A percentile compares a stretch with the other conserved stretches of the same genome.
These are phyloP conservation scores for Ascocoryne sarcoides DNA, from an alignment of 2,329 filamentous ascomycete species.

Conservation along the genomic window DNA sequence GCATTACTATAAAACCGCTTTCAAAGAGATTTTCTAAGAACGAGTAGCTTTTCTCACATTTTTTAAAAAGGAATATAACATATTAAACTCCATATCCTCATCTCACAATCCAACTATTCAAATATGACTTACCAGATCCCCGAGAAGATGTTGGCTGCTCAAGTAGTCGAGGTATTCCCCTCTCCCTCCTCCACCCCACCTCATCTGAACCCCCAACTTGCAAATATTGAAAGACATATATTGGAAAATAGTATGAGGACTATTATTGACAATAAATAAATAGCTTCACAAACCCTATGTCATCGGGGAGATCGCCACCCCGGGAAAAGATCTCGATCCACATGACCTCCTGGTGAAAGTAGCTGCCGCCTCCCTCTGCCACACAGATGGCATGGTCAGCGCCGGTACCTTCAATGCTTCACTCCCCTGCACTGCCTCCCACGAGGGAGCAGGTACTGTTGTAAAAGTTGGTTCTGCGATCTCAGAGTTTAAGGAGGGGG, in stretches of 20 bases:
- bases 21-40: no score
- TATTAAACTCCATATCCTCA: not conserved
- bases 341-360: conserved; percentile 45
- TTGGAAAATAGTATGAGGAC: no score
- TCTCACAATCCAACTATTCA: not conserved
- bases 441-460: conserved; percentile 26
- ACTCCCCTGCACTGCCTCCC: conserved; percentile 44
- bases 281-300: conserved; percentile 46
- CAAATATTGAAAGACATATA: no score
- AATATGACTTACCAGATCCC: conserved; percentile 28
- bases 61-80: no score
- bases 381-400: conserved; percentile 51
- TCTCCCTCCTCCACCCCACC: not conserved
- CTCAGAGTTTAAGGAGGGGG: conserved; percentile 26
- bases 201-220: no score
- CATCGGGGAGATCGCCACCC: conserved; percentile 39
- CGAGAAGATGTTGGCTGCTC: conserved; percentile 38
- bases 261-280: not conserved
- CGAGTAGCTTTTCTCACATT: no score
- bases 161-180: conserved; percentile 34
- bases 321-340: conserved; percentile 32
- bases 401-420: conserved; percentile 38
- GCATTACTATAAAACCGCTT: no score
- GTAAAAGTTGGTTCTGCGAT: conserved; percentile 27
- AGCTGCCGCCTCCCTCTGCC: conserved; percentile 51